A percentile compares a stretch with the other conserved stretches of the same genome.
phyloP scores from a whole-genome alignment of 1,139 yeast species.

The Schwanniomyces etchellsii region DNA sequence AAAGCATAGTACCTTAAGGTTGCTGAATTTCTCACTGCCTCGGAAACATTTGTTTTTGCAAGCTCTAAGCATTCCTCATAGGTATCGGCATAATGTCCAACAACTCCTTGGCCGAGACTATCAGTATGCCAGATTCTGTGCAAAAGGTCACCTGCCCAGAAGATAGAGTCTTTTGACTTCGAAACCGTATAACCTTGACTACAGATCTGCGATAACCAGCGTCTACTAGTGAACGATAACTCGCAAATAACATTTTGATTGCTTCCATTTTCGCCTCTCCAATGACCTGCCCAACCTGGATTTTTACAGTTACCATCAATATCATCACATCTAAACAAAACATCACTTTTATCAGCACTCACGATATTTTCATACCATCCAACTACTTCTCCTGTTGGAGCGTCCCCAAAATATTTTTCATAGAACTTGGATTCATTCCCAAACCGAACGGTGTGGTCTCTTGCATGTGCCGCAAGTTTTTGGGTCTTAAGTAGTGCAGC shows the following conservation, averaged over 20 bases:
- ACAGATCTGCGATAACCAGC: constrained; percentile 15
- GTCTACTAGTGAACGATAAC: constrained; percentile 13
- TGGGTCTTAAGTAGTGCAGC: constrained; percentile 14
- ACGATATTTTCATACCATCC: constrained; percentile 24
- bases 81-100: constrained; percentile 17
- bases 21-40: constrained; percentile 13
- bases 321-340: constrained; percentile 29
- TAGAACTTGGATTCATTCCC: constrained; percentile 18
- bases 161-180: constrained; percentile 7
- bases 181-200: constrained; percentile 16
- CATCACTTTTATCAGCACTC: constrained; percentile 20
- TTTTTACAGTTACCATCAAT: constrained; percentile 24
- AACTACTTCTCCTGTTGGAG: constrained; percentile 23
- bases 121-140: constrained; percentile 22
- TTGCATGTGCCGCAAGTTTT: constrained; percentile 18
- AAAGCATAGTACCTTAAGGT: constrained; percentile 15
- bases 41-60: constrained; percentile 9
- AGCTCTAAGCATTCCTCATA: constrained; percentile 17
- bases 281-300: constrained; percentile 31
- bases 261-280: constrained; percentile 27
- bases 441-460: constrained; percentile 17
- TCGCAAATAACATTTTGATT: constrained; percentile 23
- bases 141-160: constrained; percentile 15
- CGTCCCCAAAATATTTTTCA: constrained; percentile 23
- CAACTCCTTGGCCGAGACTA: constrained; percentile 11